These are phyloP conservation scores for Phytophthora lateralis DNA, from an alignment of 352 stramenopile genomes.

Conservation along the genomic window DNA sequence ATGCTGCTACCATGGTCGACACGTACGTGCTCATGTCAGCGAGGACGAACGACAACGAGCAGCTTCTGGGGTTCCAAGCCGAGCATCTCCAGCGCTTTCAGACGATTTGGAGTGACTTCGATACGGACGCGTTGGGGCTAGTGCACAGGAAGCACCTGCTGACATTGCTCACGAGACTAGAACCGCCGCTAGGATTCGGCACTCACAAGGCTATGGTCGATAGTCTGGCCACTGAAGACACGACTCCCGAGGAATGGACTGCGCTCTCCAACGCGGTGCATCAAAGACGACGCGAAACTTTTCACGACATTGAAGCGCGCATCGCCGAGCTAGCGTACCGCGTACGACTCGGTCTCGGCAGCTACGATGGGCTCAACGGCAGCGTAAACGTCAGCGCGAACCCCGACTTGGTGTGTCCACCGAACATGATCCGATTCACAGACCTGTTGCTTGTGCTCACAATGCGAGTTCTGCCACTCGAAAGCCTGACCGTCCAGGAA, in stretches of 20 bases:
- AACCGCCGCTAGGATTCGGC: conserved; percentile 61
- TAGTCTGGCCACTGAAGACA: conserved; percentile 44
- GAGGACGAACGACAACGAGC: conserved; percentile 58
- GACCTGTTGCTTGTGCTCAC: conserved; percentile 77
- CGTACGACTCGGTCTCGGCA: conserved; percentile 63
- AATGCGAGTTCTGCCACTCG: conserved; percentile 64
- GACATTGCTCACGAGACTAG: conserved; percentile 54
- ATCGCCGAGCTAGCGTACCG: conserved; percentile 71
- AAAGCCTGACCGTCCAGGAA: conserved; percentile 77
- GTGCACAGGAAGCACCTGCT: conserved; percentile 75
- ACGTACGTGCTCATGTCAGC: conserved; percentile 83
- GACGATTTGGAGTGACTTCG: conserved; percentile 75
- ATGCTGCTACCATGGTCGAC: conserved; percentile 82
- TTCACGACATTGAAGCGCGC: conserved; percentile 75
- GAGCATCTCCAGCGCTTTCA: conserved; percentile 73
- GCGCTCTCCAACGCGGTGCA: conserved; percentile 42
- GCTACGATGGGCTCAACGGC: conserved; percentile 40
- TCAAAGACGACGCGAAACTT: conserved; percentile 53
- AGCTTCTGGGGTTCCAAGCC: conserved; percentile 67
- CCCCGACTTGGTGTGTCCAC: conserved; percentile 36
- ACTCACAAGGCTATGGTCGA: conserved; percentile 43
- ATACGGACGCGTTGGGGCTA: conserved; percentile 73
- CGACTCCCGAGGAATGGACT: conserved; percentile 28
- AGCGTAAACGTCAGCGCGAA: conserved; percentile 25
- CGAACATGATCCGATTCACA: conserved; percentile 77